phyloP scores from a whole-genome alignment of 441 rosid species.

The Adansonia grandidieri region DNA sequence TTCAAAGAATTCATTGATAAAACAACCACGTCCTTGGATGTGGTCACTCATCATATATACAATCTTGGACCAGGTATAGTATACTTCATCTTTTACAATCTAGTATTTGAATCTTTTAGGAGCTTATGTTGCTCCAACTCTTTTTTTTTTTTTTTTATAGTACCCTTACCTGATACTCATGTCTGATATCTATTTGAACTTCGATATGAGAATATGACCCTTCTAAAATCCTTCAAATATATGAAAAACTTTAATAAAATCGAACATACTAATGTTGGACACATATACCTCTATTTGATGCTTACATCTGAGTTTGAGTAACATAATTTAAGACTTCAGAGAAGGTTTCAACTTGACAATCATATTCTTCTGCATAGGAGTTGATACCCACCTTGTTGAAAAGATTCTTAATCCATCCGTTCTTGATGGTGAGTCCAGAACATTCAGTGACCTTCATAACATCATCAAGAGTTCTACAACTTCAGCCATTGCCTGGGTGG shows the following conservation, averaged over 20 bases:
- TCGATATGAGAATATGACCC: too few species aligned
- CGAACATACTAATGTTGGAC: too few species aligned
- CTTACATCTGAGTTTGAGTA: too few species aligned
- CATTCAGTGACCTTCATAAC: constrained; percentile 58
- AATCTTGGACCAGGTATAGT: constrained; percentile 87
- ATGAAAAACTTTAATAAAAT: too few species aligned
- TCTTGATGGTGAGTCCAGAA: constrained; percentile 62
- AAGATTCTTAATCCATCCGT: constrained; percentile 75
- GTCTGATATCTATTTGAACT: too few species aligned
- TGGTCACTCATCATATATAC: constrained; percentile 83
- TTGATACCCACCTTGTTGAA: constrained; percentile 72
- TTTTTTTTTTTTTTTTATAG: too few species aligned
- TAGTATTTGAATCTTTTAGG: background rate
- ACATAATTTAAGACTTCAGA: background rate
- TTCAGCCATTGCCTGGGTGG: constrained; percentile 81
- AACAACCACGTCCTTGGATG: constrained; percentile 53
- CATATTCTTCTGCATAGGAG: constrained; percentile 48
- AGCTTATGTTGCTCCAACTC: background rate
- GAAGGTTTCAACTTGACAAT: constrained; percentile 18
- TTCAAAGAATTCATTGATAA: constrained; percentile 59
- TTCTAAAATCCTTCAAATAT: too few species aligned
- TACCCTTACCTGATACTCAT: too few species aligned
- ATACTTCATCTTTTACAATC: background rate
- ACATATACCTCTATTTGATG: too few species aligned
- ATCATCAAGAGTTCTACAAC: constrained; percentile 57